phyloP scores from a whole-genome alignment of 495 filamentous ascomycete genomes.

The Terfezia claveryi region DNA sequence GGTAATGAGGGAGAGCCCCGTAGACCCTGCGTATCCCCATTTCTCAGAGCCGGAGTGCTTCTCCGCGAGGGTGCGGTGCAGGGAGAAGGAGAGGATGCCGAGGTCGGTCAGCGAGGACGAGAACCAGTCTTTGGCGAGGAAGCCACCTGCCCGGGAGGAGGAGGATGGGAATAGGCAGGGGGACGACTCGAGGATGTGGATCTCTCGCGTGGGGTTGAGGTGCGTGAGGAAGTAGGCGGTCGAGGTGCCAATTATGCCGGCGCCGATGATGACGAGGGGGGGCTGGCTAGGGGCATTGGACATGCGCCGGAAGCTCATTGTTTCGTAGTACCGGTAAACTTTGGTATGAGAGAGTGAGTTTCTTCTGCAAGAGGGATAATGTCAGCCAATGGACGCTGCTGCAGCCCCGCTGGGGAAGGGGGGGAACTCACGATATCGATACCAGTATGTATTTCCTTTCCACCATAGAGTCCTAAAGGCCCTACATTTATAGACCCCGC shows the following conservation, averaged over 20 bases:
- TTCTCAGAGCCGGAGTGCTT: conserved; percentile 33
- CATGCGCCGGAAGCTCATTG: not conserved
- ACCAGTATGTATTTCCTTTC: too few relatives aligned
- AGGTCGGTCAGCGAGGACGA: conserved; percentile 29
- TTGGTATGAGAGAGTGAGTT: not conserved
- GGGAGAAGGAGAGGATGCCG: conserved; percentile 43
- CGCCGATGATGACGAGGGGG: conserved; percentile 41
- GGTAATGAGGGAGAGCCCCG: conserved; percentile 23
- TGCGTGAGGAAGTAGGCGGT: conserved; percentile 54
- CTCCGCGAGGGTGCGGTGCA: conserved; percentile 42
- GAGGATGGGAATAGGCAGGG: conserved; percentile 44
- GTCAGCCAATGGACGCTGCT: not conserved
- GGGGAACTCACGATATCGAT: not conserved
- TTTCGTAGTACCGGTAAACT: not conserved
- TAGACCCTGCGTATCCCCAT: conserved; percentile 50
- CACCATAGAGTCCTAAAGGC: not conserved
- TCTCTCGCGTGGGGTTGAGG: conserved; percentile 28
- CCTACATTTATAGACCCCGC: too few relatives aligned
- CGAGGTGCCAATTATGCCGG: conserved; percentile 58
- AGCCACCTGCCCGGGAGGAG: conserved; percentile 53
- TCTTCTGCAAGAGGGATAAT: not conserved
- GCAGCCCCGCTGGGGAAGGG: not conserved
- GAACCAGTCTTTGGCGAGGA: conserved; percentile 57
- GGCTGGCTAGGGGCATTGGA: not conserved
- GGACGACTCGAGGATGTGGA: conserved; percentile 49